Evolutionary conservation across 2,329 filamentous ascomycete species (phyloP), one percentile per base, ranked within the genome.

Genomic region (Epichloe festucae): DNA sequence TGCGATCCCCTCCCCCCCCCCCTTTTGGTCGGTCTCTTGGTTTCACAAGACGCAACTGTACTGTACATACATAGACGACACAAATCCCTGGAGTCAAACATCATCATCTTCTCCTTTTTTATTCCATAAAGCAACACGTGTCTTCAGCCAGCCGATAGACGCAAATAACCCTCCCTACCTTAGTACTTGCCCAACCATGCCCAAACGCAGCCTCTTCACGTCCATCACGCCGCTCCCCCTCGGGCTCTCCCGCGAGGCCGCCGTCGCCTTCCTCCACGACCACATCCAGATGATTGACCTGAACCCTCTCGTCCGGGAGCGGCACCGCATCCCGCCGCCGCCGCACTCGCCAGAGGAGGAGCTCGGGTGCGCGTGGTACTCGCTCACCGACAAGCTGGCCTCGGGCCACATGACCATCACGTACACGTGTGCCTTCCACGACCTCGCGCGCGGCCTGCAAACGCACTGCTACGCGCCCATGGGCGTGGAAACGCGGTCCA

Each of bases 281-380:
- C 88, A 94, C 68, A 66, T 76, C 48, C 82, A 82, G 59, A 94
- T 95, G 84, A 94, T 95, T 61, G 84, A 91, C 63, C 73, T 95
- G 52, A 95, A 94, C 66, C 89, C 89, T 1, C 75, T 94, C 46
- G 84, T 95, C 51, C 80, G 85, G 55, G 81, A 85, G 54, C 78
- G 87, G 52, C 77, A 82, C 58, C 74, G 74, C 35, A 87, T 87
- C 66, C 74, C 78, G 46, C 75, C 87, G 2, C 87, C 88, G 0
- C 62, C 74, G 23, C 77, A 82, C 62, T 82, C 85, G 12, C 72
- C 78, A 0, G 70, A 79, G 15, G 87, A 93, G 58, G 89, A 95
- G 70, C 78, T 75, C 54, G 72, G 79, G 55, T 85, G 82, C 58
- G 72, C 72, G 17, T 95, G 89, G 89, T 94, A 90, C 69, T 78